Evolutionary conservation across 371 early-diverging fungal species (phyloP).

Genomic region (Mucor circinelloides): DNA sequence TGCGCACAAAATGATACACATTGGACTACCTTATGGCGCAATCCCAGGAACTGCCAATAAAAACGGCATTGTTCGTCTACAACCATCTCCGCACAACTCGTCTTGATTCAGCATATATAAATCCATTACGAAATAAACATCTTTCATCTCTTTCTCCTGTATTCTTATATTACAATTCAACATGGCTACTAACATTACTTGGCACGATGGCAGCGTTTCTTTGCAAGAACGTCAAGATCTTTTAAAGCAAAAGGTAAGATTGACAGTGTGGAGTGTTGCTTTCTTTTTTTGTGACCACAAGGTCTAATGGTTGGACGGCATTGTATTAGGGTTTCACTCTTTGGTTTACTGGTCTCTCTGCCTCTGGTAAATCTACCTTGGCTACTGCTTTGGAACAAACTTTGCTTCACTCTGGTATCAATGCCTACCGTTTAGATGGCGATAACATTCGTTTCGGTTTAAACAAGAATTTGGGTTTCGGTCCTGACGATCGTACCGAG

Average conservation of each 20-base stretch:
- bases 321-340: slow-evolving; percentile 74
- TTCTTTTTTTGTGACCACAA: neutral
- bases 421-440: slow-evolving; percentile 90
- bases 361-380: slow-evolving; percentile 91
- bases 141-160: neutral
- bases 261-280: neutral
- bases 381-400: slow-evolving; percentile 90
- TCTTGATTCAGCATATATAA: neutral
- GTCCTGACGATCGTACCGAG: slow-evolving; percentile 88
- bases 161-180: neutral
- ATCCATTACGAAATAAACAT: neutral
- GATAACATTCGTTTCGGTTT: slow-evolving; percentile 95
- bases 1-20: slow-evolving; percentile 20
- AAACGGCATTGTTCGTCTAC: neutral
- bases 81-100: slow-evolving; percentile 10
- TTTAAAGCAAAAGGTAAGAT: slow-evolving; percentile 70
- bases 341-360: slow-evolving; percentile 95
- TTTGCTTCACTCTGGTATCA: slow-evolving; percentile 71
- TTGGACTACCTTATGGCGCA: slow-evolving; percentile 22
- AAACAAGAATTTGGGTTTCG: slow-evolving; percentile 92
- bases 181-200: slow-evolving; percentile 87
- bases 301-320: neutral
- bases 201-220: slow-evolving; percentile 83
- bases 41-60: slow-evolving; percentile 30
- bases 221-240: slow-evolving; percentile 74